These are phyloP conservation scores for Penicillium tannophilum DNA, from an alignment of 495 filamentous ascomycete genomes.

Conservation along the genomic window DNA sequence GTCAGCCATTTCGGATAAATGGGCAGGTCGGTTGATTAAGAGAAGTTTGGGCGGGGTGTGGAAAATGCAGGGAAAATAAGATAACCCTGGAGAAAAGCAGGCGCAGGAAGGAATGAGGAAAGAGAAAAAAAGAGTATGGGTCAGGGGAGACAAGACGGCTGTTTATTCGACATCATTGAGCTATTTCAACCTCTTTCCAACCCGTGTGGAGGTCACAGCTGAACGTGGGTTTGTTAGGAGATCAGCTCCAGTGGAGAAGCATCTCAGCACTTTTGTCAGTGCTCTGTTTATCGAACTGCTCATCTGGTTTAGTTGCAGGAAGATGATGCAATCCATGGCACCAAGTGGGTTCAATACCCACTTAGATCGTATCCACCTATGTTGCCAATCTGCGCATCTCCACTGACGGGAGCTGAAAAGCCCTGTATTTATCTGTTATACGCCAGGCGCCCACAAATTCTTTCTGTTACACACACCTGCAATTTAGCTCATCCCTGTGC, in stretches of 20 bases:
- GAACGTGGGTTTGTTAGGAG: constrained; percentile 5
- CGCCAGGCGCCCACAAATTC: constrained; percentile 3
- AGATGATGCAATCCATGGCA: constrained; percentile 20
- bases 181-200: constrained; percentile 18
- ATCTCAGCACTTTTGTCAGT: constrained; percentile 9
- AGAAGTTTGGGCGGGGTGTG: constrained; percentile 1
- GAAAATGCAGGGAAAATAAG: constrained; percentile 10
- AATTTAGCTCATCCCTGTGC: neutral
- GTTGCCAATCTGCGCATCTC: constrained; percentile 6
- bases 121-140: constrained; percentile 10
- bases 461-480: constrained; percentile 7
- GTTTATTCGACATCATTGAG: constrained; percentile 10
- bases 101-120: constrained; percentile 3
- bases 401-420: constrained; percentile 12
- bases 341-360: constrained; percentile 11
- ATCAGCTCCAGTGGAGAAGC: constrained; percentile 15
- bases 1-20: constrained; percentile 1
- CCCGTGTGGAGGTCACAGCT: constrained; percentile 1
- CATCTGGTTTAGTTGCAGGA: constrained; percentile 20
- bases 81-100: constrained; percentile 4
- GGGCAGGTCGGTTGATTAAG: constrained; percentile 8
- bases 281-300: constrained; percentile 2
- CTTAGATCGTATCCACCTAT: constrained; percentile 14
- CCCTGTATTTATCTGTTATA: constrained; percentile 23
- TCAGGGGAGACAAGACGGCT: neutral